Conservation (phyloP, 306 rosid genomes). For the Dryas octopetala region DNA sequence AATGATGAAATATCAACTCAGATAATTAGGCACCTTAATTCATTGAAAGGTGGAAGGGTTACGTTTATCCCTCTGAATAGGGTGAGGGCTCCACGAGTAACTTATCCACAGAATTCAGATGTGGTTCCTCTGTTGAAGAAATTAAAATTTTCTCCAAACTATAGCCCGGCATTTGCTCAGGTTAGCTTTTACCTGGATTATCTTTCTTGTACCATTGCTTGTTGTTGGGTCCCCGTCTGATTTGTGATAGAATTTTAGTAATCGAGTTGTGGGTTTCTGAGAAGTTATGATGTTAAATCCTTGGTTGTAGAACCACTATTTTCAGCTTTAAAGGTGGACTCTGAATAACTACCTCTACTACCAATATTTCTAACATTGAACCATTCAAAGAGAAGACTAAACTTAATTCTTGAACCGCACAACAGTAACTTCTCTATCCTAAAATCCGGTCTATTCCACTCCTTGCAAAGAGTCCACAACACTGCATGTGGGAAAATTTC, state of each 20-base stretch:
- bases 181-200: slow-evolving; percentile 46
- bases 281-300: neutral
- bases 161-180: slow-evolving; percentile 74
- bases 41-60: slow-evolving; percentile 89
- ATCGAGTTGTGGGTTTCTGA: neutral
- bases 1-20: slow-evolving; percentile 84
- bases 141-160: slow-evolving; percentile 56
- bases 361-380: neutral
- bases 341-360: neutral
- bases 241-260: neutral
- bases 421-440: neutral
- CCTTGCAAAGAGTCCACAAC: neutral
- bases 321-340: neutral
- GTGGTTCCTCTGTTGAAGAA: slow-evolving; percentile 82
- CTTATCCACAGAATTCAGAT: slow-evolving; percentile 86
- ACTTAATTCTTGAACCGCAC: neutral
- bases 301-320: neutral
- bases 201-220: slow-evolving; percentile 9
- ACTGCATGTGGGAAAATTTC: neutral
- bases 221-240: neutral
- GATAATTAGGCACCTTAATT: slow-evolving; percentile 91
- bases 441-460: neutral
- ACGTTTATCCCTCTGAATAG: slow-evolving; percentile 95
- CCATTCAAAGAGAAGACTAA: neutral
- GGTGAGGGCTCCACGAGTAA: slow-evolving; percentile 70